Conservation (phyloP, 108 stramenopile genomes). For the Pseudonitzschia multiseries region DNA sequence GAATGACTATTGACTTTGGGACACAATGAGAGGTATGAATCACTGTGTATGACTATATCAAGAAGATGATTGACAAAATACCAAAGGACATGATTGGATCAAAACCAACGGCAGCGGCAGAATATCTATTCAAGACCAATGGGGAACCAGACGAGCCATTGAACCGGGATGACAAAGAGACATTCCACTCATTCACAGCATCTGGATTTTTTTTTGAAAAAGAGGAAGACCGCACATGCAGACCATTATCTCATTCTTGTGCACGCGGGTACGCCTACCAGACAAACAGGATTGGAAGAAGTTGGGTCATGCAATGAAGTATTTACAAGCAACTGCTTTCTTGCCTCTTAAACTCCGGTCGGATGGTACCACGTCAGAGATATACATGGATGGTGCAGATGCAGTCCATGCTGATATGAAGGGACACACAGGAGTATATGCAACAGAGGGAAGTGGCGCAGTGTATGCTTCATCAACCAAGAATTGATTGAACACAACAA, state of each 20-base stretch:
- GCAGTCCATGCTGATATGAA: too few species aligned
- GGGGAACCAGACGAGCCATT: neutral
- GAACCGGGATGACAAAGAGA: neutral
- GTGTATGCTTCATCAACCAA: too few species aligned
- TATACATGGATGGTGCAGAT: too few species aligned
- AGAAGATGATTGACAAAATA: constrained; percentile 29
- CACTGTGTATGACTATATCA: constrained; percentile 31
- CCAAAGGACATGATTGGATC: constrained; percentile 19
- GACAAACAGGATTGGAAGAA: constrained; percentile 39
- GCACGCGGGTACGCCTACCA: constrained; percentile 33
- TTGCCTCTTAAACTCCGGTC: constrained; percentile 25
- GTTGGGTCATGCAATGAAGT: constrained; percentile 31
- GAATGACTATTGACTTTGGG: constrained; percentile 15
- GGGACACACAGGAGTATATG: too few species aligned
- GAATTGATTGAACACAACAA: too few species aligned
- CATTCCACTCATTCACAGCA: constrained; percentile 40
- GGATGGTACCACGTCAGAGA: neutral
- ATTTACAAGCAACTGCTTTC: constrained; percentile 26
- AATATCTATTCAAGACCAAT: constrained; percentile 29
- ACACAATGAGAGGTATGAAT: constrained; percentile 29
- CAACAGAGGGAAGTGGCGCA: too few species aligned
- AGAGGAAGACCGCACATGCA: constrained; percentile 40
- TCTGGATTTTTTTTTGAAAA: constrained; percentile 33
- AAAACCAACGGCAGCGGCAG: constrained; percentile 20
- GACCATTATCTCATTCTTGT: constrained; percentile 36